Base-by-base conservation (phyloP, 2,329 filamentous ascomycete species). In the Xylaria sp. region DNA sequence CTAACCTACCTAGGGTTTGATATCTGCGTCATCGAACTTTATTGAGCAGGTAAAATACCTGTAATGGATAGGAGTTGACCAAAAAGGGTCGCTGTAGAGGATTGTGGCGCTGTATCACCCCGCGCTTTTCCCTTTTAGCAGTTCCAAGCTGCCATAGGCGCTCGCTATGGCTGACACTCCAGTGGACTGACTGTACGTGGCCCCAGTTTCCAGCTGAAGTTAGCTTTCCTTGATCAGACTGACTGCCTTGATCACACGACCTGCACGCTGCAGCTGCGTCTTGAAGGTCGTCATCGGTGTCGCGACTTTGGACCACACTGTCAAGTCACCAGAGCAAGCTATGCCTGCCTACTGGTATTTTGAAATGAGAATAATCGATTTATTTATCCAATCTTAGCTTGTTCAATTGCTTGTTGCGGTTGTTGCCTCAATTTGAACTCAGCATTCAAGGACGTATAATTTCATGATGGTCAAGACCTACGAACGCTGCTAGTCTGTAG, bases 101-200 rank as follows among this genome's bases (percentile, higher is more conserved):
- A 57, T 56, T 55, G 41, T 52, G 50, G 65, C 65, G 52, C 15
- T 63, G 18, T 10, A 20, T 54, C 3, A 69, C 67, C 67, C 67
- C 67, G 55, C 67, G 56, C 60, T 69, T 67, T 61, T 51, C 67
- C 63, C 15, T 67, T 67, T 55, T 20, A 56, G 67, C 44, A 46
- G 37, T 44, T 28, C 28, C 28, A 28, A 28, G 28, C 5, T 44
- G 39, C 31, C 57, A 48, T 51, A 51, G 57, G 31, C 58, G 41
- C 20, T 28, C 58, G 41, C 20, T 28, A 58, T 15, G 57, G 20
- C 12, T 41, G 55, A 31, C 28, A 46, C 39, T 31, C 18, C 15
- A n/a, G 20, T n/a, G n/a, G n/a, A n/a, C 15, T 23, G 25, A 46
- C 39, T 58, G 23, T 58, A 46, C 56, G n/a, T n/a, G 23, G 10